Conservation (phyloP, 2,329 filamentous ascomycete genomes). For the Fusarium tuaranense region DNA sequence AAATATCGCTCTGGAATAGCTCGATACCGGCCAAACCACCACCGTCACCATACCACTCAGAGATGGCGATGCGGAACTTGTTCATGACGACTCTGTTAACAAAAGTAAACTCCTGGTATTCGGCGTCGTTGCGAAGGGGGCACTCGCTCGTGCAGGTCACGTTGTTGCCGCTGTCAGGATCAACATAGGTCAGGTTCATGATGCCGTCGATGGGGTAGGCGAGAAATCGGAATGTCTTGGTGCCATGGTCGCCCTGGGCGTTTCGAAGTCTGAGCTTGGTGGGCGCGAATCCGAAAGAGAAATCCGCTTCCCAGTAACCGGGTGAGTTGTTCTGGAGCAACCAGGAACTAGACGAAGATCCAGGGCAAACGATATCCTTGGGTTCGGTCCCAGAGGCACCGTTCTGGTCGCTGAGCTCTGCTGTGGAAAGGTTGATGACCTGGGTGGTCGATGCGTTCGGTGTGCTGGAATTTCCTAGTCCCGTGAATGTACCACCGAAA, state of each 20-base stretch:
- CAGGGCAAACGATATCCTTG: conserved; percentile 82
- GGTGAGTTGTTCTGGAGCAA: conserved; percentile 76
- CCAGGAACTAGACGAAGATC: conserved; percentile 82
- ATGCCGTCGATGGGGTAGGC: conserved; percentile 90
- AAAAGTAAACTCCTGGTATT: conserved; percentile 91
- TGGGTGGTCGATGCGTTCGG: conserved; percentile 78
- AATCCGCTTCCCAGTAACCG: conserved; percentile 86
- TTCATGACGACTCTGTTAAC: conserved; percentile 91
- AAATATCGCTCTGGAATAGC: conserved; percentile 87
- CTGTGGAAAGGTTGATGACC: conserved; percentile 85
- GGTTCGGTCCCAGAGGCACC: conserved; percentile 74
- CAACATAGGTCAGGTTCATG: conserved; percentile 93
- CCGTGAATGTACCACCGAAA: conserved; percentile 91
- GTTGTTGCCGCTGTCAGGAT: conserved; percentile 76
- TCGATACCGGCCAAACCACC: conserved; percentile 89
- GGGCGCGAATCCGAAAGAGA: conserved; percentile 86
- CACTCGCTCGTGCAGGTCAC: conserved; percentile 84
- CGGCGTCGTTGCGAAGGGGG: conserved; percentile 79
- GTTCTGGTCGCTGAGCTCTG: conserved; percentile 76
- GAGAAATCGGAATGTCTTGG: conserved; percentile 87
- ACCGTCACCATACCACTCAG: conserved; percentile 86
- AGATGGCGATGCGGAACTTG: conserved; percentile 85
- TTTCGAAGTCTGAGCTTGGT: conserved; percentile 91
- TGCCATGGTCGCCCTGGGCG: conserved; percentile 86
- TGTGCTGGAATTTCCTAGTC: conserved; percentile 82